Conservation (phyloP, 768 basidiomycete species). For the Russula dissimulans region DNA sequence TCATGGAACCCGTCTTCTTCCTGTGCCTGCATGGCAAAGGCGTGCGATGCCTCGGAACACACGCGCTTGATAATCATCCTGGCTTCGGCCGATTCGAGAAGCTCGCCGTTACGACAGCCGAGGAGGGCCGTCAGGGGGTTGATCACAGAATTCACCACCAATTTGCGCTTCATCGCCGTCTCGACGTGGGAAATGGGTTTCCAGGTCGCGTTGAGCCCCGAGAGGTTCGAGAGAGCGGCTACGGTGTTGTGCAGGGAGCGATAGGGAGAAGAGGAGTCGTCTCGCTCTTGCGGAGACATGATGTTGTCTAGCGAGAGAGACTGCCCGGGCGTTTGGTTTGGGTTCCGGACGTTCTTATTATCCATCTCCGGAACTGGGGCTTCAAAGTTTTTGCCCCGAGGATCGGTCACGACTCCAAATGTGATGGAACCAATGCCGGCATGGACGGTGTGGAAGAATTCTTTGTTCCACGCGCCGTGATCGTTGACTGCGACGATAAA, state of each 20-base stretch:
- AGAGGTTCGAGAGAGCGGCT: conserved; percentile 47
- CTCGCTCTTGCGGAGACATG: conserved; percentile 27
- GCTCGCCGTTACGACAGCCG: conserved; percentile 69
- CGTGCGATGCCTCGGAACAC: conserved; percentile 61
- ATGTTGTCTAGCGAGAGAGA: conserved; percentile 48
- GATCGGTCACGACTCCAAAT: conserved; percentile 76
- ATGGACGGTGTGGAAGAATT: conserved; percentile 51
- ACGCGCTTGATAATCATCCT: conserved; percentile 40
- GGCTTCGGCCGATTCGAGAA: conserved; percentile 42
- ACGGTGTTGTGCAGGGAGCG: conserved; percentile 59
- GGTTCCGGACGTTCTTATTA: conserved; percentile 20
- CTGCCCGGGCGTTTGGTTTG: conserved; percentile 27
- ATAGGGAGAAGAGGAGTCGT: conserved; percentile 34
- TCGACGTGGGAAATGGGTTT: conserved; percentile 58
- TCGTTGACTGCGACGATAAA: conserved; percentile 80
- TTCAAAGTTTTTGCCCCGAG: conserved; percentile 54
- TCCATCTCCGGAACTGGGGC: conserved; percentile 31
- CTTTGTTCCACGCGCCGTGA: conserved; percentile 63
- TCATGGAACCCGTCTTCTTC: conserved; percentile 28
- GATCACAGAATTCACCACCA: conserved; percentile 73
- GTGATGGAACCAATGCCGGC: conserved; percentile 58
- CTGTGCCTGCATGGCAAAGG: conserved; percentile 46
- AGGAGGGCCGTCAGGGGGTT: conserved; percentile 82
- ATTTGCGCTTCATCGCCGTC: conserved; percentile 62
- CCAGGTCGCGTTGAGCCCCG: conserved; percentile 54